phyloP scores from a whole-genome alignment of 768 basidiomycete species.

The Pleurotus platypus region DNA sequence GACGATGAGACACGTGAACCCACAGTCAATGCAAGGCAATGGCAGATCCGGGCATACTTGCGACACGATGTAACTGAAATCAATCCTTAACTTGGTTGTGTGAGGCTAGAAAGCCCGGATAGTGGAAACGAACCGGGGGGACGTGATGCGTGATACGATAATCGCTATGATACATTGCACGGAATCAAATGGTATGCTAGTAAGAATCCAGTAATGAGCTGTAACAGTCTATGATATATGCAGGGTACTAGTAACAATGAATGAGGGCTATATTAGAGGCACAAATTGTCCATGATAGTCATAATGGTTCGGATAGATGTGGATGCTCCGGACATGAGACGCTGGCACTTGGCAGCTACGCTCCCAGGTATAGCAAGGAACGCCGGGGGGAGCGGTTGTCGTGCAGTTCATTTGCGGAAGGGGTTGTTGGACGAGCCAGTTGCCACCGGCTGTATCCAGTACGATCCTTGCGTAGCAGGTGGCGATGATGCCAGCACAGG shows the following conservation, averaged over 20 bases:
- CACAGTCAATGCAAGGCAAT: background rate
- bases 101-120: background rate
- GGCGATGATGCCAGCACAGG: constrained; percentile 24
- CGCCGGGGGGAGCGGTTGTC: background rate
- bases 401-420: constrained; percentile 38
- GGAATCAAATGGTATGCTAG: background rate
- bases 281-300: constrained; percentile 4
- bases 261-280: constrained; percentile 3
- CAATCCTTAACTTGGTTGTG: background rate
- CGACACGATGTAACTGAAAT: no score
- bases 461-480: constrained; percentile 27
- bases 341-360: background rate
- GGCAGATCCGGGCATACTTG: constrained; percentile 2
- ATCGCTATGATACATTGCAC: constrained; percentile 1
- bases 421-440: constrained; percentile 52
- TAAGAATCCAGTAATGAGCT: background rate
- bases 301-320: constrained; percentile 6
- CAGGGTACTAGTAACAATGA: background rate
- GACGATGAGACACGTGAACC: constrained; percentile 5
- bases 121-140: no score
- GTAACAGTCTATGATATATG: constrained; percentile 8
- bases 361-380: background rate
- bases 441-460: constrained; percentile 37
- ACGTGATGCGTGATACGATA: background rate
- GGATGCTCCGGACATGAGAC: constrained; percentile 7